Conservation (phyloP, 148 eudicot genomes). For the Chenopodium suecicum region DNA sequence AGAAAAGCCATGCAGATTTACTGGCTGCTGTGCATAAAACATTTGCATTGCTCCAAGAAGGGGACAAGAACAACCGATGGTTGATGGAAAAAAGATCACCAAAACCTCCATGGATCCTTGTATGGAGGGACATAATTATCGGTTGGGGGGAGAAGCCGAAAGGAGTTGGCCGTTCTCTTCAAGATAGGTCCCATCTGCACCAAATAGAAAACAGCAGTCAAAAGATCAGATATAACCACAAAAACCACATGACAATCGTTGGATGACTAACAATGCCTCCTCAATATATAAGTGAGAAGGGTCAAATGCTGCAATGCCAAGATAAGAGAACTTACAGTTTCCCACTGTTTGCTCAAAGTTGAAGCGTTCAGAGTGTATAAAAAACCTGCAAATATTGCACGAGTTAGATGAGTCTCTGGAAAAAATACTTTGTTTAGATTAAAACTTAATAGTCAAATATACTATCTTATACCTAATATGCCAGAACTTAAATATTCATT, state of each 20-base stretch:
- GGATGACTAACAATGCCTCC: background rate
- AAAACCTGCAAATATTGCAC: slow-evolving; percentile 53
- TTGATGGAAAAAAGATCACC: slow-evolving; percentile 46
- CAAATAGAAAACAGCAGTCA: background rate
- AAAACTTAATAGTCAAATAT: too few species aligned
- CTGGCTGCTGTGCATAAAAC: background rate
- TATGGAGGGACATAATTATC: slow-evolving; percentile 69
- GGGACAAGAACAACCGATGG: background rate
- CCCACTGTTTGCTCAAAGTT: slow-evolving; percentile 89
- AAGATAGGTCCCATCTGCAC: slow-evolving; percentile 82
- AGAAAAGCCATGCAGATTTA: background rate
- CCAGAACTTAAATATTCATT: too few species aligned
- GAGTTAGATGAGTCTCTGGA: slow-evolving; percentile 5
- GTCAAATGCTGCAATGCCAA: background rate
- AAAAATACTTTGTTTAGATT: background rate
- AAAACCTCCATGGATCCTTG: slow-evolving; percentile 93
- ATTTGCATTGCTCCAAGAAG: background rate
- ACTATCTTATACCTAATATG: too few species aligned
- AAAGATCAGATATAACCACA: background rate
- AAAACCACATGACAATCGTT: background rate
- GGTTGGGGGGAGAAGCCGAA: slow-evolving; percentile 77
- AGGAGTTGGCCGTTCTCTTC: slow-evolving; percentile 63
- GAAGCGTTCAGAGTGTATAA: slow-evolving; percentile 89
- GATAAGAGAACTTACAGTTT: slow-evolving; percentile 40
- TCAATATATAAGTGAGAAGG: background rate